Conservation (phyloP, 805 yeast genomes). For the Suhomyces xylopsoci region DNA sequence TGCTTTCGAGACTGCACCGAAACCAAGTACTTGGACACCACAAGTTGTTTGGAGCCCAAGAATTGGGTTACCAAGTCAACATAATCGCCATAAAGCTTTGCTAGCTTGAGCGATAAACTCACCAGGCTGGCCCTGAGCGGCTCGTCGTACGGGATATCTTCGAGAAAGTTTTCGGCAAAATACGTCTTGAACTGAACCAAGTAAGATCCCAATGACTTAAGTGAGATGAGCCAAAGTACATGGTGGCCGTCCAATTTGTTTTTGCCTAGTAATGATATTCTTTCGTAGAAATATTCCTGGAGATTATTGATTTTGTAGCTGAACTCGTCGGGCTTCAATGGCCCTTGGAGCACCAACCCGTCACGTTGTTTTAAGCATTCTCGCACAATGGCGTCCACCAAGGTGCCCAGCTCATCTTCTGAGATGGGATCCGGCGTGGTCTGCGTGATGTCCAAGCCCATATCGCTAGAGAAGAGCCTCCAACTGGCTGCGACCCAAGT, state of each 20-base stretch:
- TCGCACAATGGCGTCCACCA: neutral
- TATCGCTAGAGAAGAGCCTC: neutral
- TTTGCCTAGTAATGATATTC: conserved; percentile 10
- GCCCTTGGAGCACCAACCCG: neutral
- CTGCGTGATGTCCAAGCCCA: neutral
- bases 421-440: conserved; percentile 1
- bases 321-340: conserved; percentile 11
- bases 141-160: neutral
- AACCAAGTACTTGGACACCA: conserved; percentile 3
- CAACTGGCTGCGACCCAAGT: neutral
- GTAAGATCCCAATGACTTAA: conserved; percentile 7
- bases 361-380: neutral
- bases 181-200: neutral
- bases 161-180: neutral
- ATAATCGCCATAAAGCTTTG: conserved; percentile 9
- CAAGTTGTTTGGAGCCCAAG: neutral
- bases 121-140: neutral
- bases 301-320: conserved; percentile 13
- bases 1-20: neutral
- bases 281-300: conserved; percentile 17
- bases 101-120: conserved; percentile 7
- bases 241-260: conserved; percentile 12
- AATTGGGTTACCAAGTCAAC: conserved; percentile 1
- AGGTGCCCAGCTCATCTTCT: neutral
- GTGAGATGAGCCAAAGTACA: conserved; percentile 18